Percentiles rank a stretch among this genome's conserved stretches.
phyloP scores from a whole-genome alignment of 768 basidiomycete genomes.

The Sistotremastrum suecicum region DNA sequence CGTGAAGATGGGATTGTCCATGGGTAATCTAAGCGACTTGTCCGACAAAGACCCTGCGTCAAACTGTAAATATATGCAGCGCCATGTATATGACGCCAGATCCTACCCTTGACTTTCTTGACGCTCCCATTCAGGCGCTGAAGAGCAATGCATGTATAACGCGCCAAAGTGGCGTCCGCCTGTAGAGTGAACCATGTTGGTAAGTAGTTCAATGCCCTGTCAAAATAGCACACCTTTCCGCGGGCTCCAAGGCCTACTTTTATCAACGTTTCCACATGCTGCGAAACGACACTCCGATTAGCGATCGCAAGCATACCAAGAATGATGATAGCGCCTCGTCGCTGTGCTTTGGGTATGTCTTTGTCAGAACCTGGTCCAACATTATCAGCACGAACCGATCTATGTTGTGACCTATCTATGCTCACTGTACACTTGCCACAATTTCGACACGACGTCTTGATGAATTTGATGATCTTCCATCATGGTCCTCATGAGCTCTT shows the following conservation, averaged over 20 bases:
- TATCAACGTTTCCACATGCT: constrained; percentile 73
- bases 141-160: constrained; percentile 87
- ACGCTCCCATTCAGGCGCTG: constrained; percentile 87
- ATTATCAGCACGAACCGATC: not conserved
- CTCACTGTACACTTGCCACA: constrained; percentile 96
- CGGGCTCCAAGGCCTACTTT: constrained; percentile 74
- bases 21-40: constrained; percentile 72
- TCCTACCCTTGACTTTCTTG: constrained; percentile 89
- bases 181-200: constrained; percentile 15
- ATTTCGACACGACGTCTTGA: constrained; percentile 70
- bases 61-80: not conserved
- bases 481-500: constrained; percentile 94
- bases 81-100: not conserved
- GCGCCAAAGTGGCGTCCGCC: constrained; percentile 79
- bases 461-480: constrained; percentile 83
- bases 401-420: constrained; percentile 1
- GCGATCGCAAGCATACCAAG: constrained; percentile 95
- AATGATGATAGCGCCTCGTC: constrained; percentile 91
- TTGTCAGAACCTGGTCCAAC: constrained; percentile 47
- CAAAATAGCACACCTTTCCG: constrained; percentile 49
- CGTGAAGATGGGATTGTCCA: constrained; percentile 76
- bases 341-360: constrained; percentile 65
- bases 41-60: constrained; percentile 68
- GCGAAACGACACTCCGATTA: constrained; percentile 58
- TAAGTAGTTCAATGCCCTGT: not conserved